Conservation (phyloP, 306 rosid species). For the Medicago arabica region DNA sequence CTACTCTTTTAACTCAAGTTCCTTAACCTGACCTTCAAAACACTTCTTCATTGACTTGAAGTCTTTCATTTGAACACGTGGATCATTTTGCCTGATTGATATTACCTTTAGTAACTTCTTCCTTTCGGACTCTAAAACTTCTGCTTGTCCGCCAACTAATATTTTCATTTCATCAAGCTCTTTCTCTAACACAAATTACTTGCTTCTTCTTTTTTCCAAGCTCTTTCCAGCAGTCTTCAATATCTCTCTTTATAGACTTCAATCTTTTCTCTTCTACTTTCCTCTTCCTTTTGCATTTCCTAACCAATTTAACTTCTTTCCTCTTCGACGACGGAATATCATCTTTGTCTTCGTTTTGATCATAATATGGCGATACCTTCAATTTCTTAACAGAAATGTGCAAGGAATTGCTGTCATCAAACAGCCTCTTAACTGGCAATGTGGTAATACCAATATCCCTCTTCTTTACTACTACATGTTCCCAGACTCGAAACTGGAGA, state of each 20-base stretch:
- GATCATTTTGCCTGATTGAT: neutral
- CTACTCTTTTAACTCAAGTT: neutral
- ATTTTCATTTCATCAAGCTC: slow-evolving; percentile 33
- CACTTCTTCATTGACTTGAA: neutral
- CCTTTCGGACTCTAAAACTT: slow-evolving; percentile 35
- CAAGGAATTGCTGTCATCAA: neutral
- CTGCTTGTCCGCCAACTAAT: neutral
- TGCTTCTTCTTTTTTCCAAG: slow-evolving; percentile 48
- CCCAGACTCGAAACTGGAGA: slow-evolving; percentile 19
- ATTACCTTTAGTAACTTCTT: slow-evolving; percentile 33
- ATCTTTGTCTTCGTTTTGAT: neutral
- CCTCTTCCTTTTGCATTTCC: slow-evolving; percentile 19
- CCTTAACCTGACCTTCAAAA: neutral
- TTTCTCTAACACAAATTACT: slow-evolving; percentile 26
- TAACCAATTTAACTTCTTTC: slow-evolving; percentile 35
- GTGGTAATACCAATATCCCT: too few species aligned
- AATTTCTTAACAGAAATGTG: slow-evolving; percentile 6
- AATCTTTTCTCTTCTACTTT: slow-evolving; percentile 38
- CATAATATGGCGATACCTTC: slow-evolving; percentile 22
- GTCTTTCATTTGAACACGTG: neutral
- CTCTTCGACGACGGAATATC: neutral
- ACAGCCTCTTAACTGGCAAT: neutral
- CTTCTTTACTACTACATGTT: neutral
- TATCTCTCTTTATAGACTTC: slow-evolving; percentile 36
- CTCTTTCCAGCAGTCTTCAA: slow-evolving; percentile 43